These are phyloP conservation scores for Poa annua DNA, from an alignment of 176 grass and related monocot genomes.

Conservation along the genomic window DNA sequence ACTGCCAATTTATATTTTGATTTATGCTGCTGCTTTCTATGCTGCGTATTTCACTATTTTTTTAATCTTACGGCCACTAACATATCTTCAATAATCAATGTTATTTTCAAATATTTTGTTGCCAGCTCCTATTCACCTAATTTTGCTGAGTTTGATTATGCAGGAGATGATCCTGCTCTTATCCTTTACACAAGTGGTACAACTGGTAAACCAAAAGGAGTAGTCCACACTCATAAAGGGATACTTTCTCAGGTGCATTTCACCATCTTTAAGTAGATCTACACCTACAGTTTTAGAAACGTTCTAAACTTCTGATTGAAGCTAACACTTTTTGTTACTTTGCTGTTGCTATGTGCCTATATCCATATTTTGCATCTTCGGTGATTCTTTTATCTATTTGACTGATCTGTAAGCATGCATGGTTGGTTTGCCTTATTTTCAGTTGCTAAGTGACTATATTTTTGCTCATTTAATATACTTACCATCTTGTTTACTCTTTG, in stretches of 20 bases:
- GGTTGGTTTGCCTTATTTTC: slow-evolving; percentile 14
- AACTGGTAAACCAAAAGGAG: slow-evolving; percentile 98
- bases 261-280: slow-evolving; percentile 27
- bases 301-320: neutral
- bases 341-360: slow-evolving; percentile 16
- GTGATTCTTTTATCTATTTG: slow-evolving; percentile 3
- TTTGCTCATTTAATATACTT: slow-evolving; percentile 24
- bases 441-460: slow-evolving; percentile 22
- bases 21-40: slow-evolving; percentile 23
- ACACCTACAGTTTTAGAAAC: neutral
- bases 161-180: slow-evolving; percentile 89
- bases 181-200: slow-evolving; percentile 99
- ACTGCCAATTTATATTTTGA: neutral
- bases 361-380: slow-evolving; percentile 14
- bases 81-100: neutral
- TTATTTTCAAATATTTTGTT: slow-evolving; percentile 21
- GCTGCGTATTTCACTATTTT: neutral
- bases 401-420: neutral
- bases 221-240: slow-evolving; percentile 81
- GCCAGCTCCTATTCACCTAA: slow-evolving; percentile 18
- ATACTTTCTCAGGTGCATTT: slow-evolving; percentile 79
- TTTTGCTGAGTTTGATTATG: slow-evolving; percentile 36
- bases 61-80: neutral
- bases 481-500: slow-evolving; percentile 48
- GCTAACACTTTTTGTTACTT: slow-evolving; percentile 18